These are phyloP conservation scores for Aethionema arabicum DNA, from an alignment of 345 rosid genomes.

Conservation along the genomic window DNA sequence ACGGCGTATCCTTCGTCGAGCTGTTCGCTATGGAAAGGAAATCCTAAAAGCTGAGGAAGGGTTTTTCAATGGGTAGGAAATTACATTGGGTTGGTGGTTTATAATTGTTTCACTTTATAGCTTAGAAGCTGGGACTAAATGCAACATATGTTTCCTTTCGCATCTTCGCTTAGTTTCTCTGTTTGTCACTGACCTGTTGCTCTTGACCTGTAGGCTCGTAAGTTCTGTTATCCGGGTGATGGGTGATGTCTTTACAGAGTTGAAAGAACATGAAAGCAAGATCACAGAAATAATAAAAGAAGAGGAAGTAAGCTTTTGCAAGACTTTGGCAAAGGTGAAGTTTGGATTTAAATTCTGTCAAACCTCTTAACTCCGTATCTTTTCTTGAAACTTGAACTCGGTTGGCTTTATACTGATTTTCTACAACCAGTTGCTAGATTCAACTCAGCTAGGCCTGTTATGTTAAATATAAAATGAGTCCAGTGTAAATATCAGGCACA, in stretches of 20 bases:
- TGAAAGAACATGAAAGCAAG: constrained; percentile 71
- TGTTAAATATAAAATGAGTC: background rate
- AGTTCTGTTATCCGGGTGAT: constrained; percentile 64
- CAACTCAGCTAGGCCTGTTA: background rate
- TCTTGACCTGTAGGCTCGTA: constrained; percentile 60
- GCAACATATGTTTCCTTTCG: background rate
- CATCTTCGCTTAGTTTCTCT: background rate
- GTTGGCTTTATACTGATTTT: background rate
- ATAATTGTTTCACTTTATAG: constrained; percentile 9
- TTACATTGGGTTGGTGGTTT: background rate
- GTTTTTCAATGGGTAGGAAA: constrained; percentile 79
- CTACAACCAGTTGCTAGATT: background rate
- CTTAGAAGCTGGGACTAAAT: background rate
- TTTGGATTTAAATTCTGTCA: background rate
- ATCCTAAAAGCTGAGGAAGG: constrained; percentile 88
- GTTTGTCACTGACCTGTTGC: constrained; percentile 14
- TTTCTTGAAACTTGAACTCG: background rate
- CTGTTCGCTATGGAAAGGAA: constrained; percentile 92
- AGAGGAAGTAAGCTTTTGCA: constrained; percentile 95
- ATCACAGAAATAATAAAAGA: constrained; percentile 69
- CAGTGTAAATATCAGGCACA: constrained; percentile 1
- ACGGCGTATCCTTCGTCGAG: constrained; percentile 96
- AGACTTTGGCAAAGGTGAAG: constrained; percentile 77
- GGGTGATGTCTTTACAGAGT: constrained; percentile 85
- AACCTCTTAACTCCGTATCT: constrained; percentile 1